phyloP scores from a whole-genome alignment of 1,284 basidiomycete species.

The Ustilago lituana region DNA sequence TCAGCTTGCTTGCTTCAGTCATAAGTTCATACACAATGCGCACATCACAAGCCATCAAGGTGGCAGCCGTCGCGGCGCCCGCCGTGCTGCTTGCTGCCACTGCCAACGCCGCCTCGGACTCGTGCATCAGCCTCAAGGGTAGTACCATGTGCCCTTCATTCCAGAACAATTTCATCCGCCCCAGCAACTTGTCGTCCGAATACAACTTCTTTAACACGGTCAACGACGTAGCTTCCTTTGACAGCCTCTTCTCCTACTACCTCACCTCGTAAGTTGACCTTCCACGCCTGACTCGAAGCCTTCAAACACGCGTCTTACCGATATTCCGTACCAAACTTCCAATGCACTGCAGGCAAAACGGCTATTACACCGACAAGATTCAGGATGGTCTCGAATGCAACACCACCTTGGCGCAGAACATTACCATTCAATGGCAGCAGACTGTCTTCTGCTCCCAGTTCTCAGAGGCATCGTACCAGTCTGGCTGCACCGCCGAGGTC shows the following conservation, averaged over 20 bases:
- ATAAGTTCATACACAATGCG: slow-evolving; percentile 24
- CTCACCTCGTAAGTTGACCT: slow-evolving; percentile 54
- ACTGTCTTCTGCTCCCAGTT: slow-evolving; percentile 63
- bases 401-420: slow-evolving; percentile 49
- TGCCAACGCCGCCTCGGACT: slow-evolving; percentile 35
- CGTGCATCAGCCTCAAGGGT: slow-evolving; percentile 54
- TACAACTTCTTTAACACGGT: slow-evolving; percentile 67
- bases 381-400: slow-evolving; percentile 54
- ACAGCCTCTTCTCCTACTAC: slow-evolving; percentile 67
- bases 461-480: slow-evolving; percentile 54
- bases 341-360: slow-evolving; percentile 36
- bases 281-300: not conserved
- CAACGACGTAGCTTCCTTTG: slow-evolving; percentile 68
- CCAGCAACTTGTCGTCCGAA: slow-evolving; percentile 66
- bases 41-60: slow-evolving; percentile 30
- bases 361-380: slow-evolving; percentile 61
- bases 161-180: slow-evolving; percentile 64
- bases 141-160: slow-evolving; percentile 56
- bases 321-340: not conserved
- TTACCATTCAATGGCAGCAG: slow-evolving; percentile 59
- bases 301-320: not conserved
- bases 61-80: slow-evolving; percentile 35
- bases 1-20: not conserved
- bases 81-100: slow-evolving; percentile 25
- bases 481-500: slow-evolving; percentile 52